Conservation (phyloP, 2,329 filamentous ascomycete species). For the Colletotrichum costaricense region DNA sequence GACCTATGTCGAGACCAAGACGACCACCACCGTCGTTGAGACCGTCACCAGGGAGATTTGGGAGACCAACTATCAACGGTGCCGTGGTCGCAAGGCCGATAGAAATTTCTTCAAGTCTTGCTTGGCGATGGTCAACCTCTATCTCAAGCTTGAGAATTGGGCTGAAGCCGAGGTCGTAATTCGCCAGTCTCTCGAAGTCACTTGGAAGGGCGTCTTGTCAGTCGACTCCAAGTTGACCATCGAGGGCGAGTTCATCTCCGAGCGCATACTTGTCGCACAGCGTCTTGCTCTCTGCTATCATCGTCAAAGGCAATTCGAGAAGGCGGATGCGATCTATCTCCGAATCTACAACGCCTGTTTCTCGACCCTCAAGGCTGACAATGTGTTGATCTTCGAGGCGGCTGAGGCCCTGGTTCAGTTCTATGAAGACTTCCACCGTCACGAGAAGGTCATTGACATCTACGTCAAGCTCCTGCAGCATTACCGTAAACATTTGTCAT, state of each 20-base stretch:
- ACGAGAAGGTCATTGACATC: conserved; percentile 50
- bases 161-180: conserved; percentile 48
- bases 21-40: conserved; percentile 48
- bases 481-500: conserved; percentile 38
- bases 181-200: conserved; percentile 49
- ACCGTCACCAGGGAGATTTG: conserved; percentile 48
- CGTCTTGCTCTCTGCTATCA: conserved; percentile 50
- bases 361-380: conserved; percentile 44
- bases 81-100: conserved; percentile 47
- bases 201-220: conserved; percentile 50
- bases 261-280: conserved; percentile 47
- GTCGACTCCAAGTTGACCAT: conserved; percentile 44
- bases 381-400: conserved; percentile 43
- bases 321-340: conserved; percentile 50
- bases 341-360: conserved; percentile 50
- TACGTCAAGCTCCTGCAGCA: conserved; percentile 47
- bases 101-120: conserved; percentile 48
- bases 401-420: conserved; percentile 46
- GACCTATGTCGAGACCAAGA: conserved; percentile 46
- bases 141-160: conserved; percentile 47
- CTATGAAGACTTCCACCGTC: conserved; percentile 42
- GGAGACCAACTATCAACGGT: conserved; percentile 48
- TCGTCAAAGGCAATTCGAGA: conserved; percentile 48
- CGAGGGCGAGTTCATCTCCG: conserved; percentile 44
- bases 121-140: conserved; percentile 47